A percentile compares a stretch with the other conserved stretches of the same genome.
Conservation (phyloP, 1,284 basidiomycete genomes). For the Leccinum ponderosum region DNA sequence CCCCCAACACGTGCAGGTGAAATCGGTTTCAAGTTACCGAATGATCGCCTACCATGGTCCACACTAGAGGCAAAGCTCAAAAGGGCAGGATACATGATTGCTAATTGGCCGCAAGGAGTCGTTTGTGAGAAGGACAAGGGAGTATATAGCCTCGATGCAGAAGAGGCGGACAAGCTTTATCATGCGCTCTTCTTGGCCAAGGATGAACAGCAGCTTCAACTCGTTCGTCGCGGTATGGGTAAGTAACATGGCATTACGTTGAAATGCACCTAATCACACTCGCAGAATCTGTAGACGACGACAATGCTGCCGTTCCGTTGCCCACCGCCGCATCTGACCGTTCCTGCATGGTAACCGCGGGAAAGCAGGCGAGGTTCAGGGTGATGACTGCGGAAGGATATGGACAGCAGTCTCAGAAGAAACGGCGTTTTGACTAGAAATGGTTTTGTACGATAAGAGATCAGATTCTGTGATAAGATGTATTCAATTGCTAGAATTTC, state of each 20-base stretch:
- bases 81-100: too few relatives aligned
- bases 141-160: not conserved
- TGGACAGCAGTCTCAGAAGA: not conserved
- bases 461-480: too few relatives aligned
- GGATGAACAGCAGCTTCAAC: not conserved
- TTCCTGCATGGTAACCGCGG: not conserved
- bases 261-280: too few relatives aligned
- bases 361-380: not conserved
- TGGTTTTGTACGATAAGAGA: not conserved
- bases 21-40: too few relatives aligned
- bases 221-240: not conserved
- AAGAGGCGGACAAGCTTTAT: slow-evolving; percentile 1
- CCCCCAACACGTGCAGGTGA: too few relatives aligned
- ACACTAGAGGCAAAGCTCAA: too few relatives aligned
- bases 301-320: not conserved
- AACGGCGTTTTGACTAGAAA: not conserved
- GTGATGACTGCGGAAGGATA: not conserved
- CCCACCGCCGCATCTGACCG: not conserved
- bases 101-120: not conserved
- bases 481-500: too few relatives aligned
- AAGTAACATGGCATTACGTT: not conserved
- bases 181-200: not conserved
- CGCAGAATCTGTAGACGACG: not conserved
- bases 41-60: too few relatives aligned
- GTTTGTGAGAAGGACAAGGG: slow-evolving; percentile 1